A percentile compares a stretch with the other conserved stretches of the same genome.
phyloP scores from a whole-genome alignment of 805 yeast species.

The Monosporozyma yasuniensis region DNA sequence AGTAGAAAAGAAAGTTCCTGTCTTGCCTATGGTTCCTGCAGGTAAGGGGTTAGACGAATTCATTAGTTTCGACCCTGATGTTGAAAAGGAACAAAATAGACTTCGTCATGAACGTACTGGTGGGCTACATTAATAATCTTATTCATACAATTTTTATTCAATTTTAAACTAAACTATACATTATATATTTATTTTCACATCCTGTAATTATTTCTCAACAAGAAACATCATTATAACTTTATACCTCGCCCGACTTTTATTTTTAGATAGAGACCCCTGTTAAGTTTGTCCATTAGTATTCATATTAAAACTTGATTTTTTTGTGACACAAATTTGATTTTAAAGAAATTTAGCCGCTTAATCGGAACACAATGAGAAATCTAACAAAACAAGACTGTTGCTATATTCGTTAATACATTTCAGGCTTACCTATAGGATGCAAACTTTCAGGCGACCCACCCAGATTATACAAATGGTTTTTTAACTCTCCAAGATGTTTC shows the following conservation, averaged over 20 bases:
- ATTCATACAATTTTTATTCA: no score
- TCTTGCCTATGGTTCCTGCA: slow-evolving; percentile 95
- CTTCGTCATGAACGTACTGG: slow-evolving; percentile 65
- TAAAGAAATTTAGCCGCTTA: not conserved
- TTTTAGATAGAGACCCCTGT: no score
- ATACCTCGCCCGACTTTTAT: not conserved
- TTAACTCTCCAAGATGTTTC: no score
- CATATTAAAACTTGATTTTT: not conserved
- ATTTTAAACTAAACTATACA: no score
- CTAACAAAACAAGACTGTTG: not conserved
- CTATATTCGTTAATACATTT: not conserved
- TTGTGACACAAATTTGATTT: not conserved
- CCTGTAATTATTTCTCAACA: not conserved
- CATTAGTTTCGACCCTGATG: slow-evolving; percentile 74
- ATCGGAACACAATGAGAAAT: not conserved
- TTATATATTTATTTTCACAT: not conserved
- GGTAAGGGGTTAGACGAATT: slow-evolving; percentile 94
- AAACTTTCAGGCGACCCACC: no score
- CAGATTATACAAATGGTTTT: no score
- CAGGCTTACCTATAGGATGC: not conserved
- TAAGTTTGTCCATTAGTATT: not conserved
- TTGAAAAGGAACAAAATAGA: slow-evolving; percentile 60
- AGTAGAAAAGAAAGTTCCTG: slow-evolving; percentile 87
- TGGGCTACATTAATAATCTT: slow-evolving; percentile 46
- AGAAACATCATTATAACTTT: not conserved